Evolutionary conservation across 2,329 filamentous ascomycete genomes (phyloP).

Genomic region (Chaetomium strumarium): DNA sequence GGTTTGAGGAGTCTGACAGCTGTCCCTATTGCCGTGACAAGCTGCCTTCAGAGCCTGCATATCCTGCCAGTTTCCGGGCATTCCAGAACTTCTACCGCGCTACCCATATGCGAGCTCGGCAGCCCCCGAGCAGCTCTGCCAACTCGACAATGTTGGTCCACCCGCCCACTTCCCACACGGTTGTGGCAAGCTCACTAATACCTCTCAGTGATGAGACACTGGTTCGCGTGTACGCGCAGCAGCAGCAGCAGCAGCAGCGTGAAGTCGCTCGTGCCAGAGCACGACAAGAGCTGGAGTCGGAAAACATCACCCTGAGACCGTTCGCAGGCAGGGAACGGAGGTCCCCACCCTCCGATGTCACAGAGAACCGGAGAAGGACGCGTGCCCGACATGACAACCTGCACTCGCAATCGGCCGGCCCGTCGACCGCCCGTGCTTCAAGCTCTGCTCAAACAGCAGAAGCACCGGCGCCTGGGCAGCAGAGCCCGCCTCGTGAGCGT

Average conservation of each 20-base stretch:
- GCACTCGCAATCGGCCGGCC: slow-evolving; percentile 11
- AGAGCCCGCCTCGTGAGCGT: slow-evolving; percentile 20
- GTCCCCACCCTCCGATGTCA: slow-evolving; percentile 22
- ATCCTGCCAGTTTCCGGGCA: slow-evolving; percentile 1
- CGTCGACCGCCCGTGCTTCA: neutral
- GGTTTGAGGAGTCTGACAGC: slow-evolving; percentile 56
- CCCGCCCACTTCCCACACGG: no score
- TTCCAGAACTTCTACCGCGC: slow-evolving; percentile 10
- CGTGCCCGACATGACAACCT: slow-evolving; percentile 23
- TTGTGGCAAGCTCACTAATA: neutral
- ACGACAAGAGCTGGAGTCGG: slow-evolving; percentile 1
- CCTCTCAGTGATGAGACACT: neutral
- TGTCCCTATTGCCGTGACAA: slow-evolving; percentile 61
- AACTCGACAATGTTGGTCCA: neutral
- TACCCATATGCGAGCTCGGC: neutral
- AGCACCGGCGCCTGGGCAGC: slow-evolving; percentile 11
- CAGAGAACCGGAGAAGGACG: slow-evolving; percentile 24
- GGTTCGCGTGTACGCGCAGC: neutral
- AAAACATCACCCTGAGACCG: slow-evolving; percentile 9
- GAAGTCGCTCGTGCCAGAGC: neutral
- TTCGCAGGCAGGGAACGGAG: slow-evolving; percentile 23
- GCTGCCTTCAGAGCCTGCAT: slow-evolving; percentile 44
- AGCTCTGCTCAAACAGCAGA: neutral
- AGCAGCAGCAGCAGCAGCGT: neutral
- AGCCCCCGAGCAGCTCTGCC: neutral